Percentiles rank a stretch among this genome's conserved stretches.
Evolutionary conservation across 2,329 filamentous ascomycete genomes (phyloP).

Genomic region (Apiospora saccharicola): DNA sequence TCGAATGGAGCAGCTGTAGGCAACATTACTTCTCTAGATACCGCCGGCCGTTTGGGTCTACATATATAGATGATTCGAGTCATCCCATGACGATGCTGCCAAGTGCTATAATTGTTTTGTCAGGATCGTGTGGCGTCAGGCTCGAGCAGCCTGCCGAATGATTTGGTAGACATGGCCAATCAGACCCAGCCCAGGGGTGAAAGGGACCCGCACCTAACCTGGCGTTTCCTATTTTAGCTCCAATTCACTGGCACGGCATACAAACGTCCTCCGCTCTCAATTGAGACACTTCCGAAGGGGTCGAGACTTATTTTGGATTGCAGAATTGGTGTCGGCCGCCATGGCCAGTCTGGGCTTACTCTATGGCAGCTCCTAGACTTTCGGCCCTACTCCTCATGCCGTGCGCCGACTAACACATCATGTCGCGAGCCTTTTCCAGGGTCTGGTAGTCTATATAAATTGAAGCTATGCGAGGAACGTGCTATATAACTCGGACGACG

Average conservation of each 20-base stretch:
- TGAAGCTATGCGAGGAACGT: neutral
- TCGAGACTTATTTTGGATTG: neutral
- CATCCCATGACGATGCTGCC: neutral
- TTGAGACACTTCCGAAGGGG: neutral
- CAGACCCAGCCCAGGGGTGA: neutral
- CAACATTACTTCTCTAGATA: neutral
- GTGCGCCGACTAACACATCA: neutral
- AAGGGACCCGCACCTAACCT: neutral
- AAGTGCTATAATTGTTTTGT: neutral
- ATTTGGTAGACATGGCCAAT: neutral
- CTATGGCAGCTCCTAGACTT: neutral
- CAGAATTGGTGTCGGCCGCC: neutral
- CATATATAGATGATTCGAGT: neutral
- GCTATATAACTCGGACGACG: slow-evolving; percentile 15
- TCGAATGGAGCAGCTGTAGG: neutral
- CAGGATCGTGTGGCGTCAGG: slow-evolving; percentile 10
- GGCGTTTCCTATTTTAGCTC: slow-evolving; percentile 7
- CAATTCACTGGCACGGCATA: neutral
- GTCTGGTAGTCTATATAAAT: neutral
- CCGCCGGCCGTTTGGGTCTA: neutral
- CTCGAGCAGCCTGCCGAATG: neutral
- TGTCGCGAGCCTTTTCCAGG: neutral
- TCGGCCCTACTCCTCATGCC: slow-evolving; percentile 15
- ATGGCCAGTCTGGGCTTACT: neutral
- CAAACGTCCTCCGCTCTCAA: neutral